Conservation (phyloP, 2,329 filamentous ascomycete genomes). For the Alternaria triticina region DNA sequence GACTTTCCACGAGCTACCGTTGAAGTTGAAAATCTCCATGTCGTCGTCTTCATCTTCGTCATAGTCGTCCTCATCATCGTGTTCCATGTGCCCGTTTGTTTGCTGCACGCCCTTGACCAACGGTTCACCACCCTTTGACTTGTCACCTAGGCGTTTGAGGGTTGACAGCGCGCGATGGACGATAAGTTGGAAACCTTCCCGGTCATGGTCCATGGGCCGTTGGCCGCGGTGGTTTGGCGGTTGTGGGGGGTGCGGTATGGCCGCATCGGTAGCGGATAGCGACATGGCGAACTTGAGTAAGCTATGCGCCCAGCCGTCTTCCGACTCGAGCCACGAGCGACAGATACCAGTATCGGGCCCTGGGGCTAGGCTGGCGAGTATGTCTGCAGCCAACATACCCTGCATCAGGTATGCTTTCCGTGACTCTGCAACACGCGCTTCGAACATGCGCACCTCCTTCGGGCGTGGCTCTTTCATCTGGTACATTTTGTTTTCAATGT, state of each 20-base stretch:
- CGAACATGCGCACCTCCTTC: slow-evolving; percentile 44
- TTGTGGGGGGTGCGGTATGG: slow-evolving; percentile 31
- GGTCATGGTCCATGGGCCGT: slow-evolving; percentile 42
- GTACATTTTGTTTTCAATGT: slow-evolving; percentile 52
- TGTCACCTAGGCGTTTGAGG: slow-evolving; percentile 55
- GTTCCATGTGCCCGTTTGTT: slow-evolving; percentile 34
- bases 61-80: slow-evolving; percentile 27
- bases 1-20: slow-evolving; percentile 43
- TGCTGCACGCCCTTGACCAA: slow-evolving; percentile 37
- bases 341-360: slow-evolving; percentile 75
- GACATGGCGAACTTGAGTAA: slow-evolving; percentile 77
- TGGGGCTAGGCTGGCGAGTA: slow-evolving; percentile 77
- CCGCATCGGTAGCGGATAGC: slow-evolving; percentile 53
- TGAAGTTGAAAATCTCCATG: slow-evolving; percentile 42
- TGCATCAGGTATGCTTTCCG: slow-evolving; percentile 92
- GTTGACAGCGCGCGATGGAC: slow-evolving; percentile 56
- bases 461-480: slow-evolving; percentile 54
- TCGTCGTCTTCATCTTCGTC: slow-evolving; percentile 38
- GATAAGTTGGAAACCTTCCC: slow-evolving; percentile 48
- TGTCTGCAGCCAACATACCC: slow-evolving; percentile 87
- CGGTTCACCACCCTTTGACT: slow-evolving; percentile 46
- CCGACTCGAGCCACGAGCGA: slow-evolving; percentile 79
- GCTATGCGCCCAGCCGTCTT: slow-evolving; percentile 82
- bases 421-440: slow-evolving; percentile 73
- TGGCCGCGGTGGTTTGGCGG: slow-evolving; percentile 41